A percentile compares a stretch with the other conserved stretches of the same genome.
phyloP scores from a whole-genome alignment of 73 alveolate genomes.

The Paramecium octaurelia region DNA sequence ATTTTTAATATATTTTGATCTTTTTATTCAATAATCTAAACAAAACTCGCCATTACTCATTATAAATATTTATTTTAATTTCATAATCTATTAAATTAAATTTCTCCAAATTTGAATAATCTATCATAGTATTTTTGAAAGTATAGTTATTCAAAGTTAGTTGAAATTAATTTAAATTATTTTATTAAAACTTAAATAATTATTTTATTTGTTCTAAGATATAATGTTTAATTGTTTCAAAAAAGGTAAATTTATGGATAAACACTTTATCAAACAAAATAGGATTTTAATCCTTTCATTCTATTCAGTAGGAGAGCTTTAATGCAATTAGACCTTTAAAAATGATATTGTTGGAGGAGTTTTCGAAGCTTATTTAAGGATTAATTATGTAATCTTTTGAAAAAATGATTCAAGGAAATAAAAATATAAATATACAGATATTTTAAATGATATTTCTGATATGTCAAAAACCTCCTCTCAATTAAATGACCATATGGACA shows the following conservation, averaged over 20 bases:
- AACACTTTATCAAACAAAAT: neutral
- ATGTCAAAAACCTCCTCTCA: conserved; percentile 1
- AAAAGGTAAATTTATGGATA: neutral
- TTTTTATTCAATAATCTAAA: too few species aligned
- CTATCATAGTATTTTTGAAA: too few species aligned
- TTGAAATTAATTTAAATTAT: neutral
- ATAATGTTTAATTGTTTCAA: too few species aligned
- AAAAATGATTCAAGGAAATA: neutral
- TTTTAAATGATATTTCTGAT: neutral
- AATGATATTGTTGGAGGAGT: neutral
- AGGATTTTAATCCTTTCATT: neutral
- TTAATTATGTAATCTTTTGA: neutral
- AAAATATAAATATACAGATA: neutral
- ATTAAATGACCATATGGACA: conserved; percentile 36
- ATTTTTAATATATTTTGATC: too few species aligned
- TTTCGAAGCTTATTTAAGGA: too few species aligned
- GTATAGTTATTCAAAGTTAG: too few species aligned
- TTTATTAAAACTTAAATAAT: neutral
- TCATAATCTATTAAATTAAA: too few species aligned
- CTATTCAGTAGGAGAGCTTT: too few species aligned
- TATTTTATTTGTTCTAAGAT: neutral
- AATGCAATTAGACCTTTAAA: neutral
- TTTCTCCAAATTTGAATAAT: too few species aligned
- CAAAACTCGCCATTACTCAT: too few species aligned
- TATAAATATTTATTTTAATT: too few species aligned